A percentile compares a stretch with the other conserved stretches of the same genome.
These are phyloP conservation scores for Eutrema yunnanense DNA, from an alignment of 345 rosid species.

Conservation along the genomic window DNA sequence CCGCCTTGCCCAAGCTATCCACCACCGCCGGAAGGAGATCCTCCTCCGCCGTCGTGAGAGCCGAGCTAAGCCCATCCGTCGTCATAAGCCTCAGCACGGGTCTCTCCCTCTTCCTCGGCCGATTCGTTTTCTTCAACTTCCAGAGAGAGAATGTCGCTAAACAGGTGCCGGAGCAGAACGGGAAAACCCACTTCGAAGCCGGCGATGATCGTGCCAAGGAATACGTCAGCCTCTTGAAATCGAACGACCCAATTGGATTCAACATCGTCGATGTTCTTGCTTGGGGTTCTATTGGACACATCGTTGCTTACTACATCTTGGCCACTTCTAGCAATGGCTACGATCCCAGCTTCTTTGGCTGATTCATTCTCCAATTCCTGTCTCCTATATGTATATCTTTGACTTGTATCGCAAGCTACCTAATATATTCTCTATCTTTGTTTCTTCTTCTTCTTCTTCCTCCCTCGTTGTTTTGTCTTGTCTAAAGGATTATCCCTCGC, in stretches of 20 bases:
- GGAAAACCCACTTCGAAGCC: conserved; percentile 88
- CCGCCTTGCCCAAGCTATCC: conserved; percentile 19
- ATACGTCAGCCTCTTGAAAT: conserved; percentile 82
- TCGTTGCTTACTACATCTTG: conserved; percentile 93
- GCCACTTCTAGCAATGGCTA: conserved; percentile 97
- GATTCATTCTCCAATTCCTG: background rate
- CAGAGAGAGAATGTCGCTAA: conserved; percentile 96
- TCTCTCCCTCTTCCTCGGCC: conserved; percentile 82
- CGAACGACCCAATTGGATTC: conserved; percentile 95
- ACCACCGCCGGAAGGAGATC: conserved; percentile 15
- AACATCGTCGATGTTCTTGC: conserved; percentile 97
- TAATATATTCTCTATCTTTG: background rate
- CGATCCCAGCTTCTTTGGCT: conserved; percentile 74
- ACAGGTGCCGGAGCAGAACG: conserved; percentile 98
- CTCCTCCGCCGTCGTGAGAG: conserved; percentile 36
- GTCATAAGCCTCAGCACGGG: conserved; percentile 98
- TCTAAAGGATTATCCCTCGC: background rate
- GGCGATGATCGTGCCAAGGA: conserved; percentile 92
- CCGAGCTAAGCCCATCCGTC: conserved; percentile 66
- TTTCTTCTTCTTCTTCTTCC: background rate
- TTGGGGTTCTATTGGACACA: conserved; percentile 98
- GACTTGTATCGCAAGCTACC: conserved; percentile 23
- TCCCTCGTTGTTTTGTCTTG: background rate
- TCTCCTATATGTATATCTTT: conserved; percentile 12
- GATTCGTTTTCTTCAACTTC: conserved; percentile 98